Evolutionary conservation across 106 monocot species (phyloP), one percentile per base, ranked within the genome.

Genomic region (Vanilla planifolia): DNA sequence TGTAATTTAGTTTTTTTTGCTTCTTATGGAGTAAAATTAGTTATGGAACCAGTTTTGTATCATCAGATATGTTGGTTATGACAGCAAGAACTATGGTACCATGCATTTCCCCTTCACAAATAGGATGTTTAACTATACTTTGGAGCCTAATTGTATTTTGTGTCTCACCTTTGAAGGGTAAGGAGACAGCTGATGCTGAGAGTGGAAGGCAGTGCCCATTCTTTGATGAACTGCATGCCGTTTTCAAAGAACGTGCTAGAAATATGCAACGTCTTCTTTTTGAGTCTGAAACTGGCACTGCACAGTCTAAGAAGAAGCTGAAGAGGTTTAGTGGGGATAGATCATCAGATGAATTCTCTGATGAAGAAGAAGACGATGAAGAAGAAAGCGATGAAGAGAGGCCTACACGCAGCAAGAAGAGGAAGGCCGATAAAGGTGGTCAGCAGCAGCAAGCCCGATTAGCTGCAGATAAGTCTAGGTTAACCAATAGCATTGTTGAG

Each of bases 211-310:
- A 85, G 5, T 92, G 88, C 63, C 98, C 98, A 11, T 99, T 88
- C 82, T 99, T 99, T 35, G 88, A 99, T 4, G 98, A 99, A 72
- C 63, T 92, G 25, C 84, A 92, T 50, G 77, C 87, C 2, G 70
- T 99, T 20, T 92, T 99, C 74, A 78, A 63, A 8, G 98, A 99
- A 67, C 67, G 85, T 14, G 85, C 79, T 23, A 82, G 63, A 43
- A 82, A 42, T 57, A 99, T 88, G 98, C 92, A 92, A 33, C 76
- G 76, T 0, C 71, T 75, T 37, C 92, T 99, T 40, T 72, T 85
- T 0, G 82, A 99, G 42, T 80, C 94, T 0, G 86, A 86, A 71
- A 36, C 83, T 7, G 70, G 80, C 10, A 61, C 64, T 1, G 30
- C 74, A 9, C 55, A 63, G 2, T 46, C 72, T 0, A 88, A 84